Evolutionary conservation across 176 grass and related monocot species (phyloP), one percentile per base, ranked within the genome.

Genomic region (Phoenix dactylifera): DNA sequence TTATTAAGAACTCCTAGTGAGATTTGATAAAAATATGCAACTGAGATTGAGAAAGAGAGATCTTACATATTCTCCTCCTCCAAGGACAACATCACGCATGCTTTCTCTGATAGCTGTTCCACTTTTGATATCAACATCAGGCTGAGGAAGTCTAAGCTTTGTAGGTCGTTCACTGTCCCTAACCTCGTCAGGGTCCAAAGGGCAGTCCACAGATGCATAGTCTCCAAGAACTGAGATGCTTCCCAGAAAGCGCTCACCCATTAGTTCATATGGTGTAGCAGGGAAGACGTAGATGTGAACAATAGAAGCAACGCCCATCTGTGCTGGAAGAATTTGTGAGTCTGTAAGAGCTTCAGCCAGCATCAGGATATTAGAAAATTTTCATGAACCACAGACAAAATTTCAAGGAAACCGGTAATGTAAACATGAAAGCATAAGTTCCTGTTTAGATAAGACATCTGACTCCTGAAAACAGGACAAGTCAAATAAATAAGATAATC

Each of bases 211-310:
- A 24, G 93, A 92, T 64, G 77, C 93, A 57, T 86, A 98, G 66
- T 98, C 93, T 20, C 87, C 93, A 54, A 98, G 78, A 49, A 98
- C 87, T 53, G 87, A 82, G 59, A 98, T 65, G 62, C 83, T 91
- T 83, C 65, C 79, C 68, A 68, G 73, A 51, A 79, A 58, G 4
- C 77, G 76, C 77, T 83, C 77, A 66, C 50, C 39, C 65, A 82
- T 72, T 35, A 78, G 75, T 55, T 85, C 93, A 57, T 98, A 98
- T 55, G 84, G 87, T 70, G 86, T 92, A 44, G 81, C 78, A 73
- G 87, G 93, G 59, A 92, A 98, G 53, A 92, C 93, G 80, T 86
- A 98, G 50, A 92, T 78, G 76, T 98, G 93, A 80, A 82, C 87
- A 74, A 83, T 63, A 66, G 87, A 80, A 63, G 93, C 93, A 25